Percentiles rank a stretch among this genome's conserved stretches.
These are phyloP conservation scores for Aspergillus sp. DNA, from an alignment of 2,329 filamentous ascomycete genomes.

Conservation along the genomic window DNA sequence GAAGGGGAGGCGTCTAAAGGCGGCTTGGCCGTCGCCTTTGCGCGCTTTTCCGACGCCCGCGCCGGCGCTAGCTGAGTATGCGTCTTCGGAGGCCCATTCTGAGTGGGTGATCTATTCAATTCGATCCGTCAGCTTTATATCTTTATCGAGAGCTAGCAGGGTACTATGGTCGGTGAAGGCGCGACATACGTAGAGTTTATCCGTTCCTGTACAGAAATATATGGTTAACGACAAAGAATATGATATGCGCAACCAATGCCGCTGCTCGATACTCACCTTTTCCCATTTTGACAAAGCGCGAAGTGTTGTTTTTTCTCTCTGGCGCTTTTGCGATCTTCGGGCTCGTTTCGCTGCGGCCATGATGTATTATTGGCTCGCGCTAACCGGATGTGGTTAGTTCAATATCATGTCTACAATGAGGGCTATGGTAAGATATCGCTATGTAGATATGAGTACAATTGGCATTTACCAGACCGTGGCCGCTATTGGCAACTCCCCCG, in stretches of 20 bases:
- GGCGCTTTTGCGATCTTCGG: constrained; percentile 2
- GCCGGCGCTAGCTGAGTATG: constrained; percentile 74
- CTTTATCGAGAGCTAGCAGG: constrained; percentile 1
- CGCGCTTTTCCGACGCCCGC: constrained; percentile 54
- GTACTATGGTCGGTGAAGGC: not conserved
- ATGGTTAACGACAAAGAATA: not conserved
- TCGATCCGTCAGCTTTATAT: not conserved
- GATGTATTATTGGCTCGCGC: constrained; percentile 4
- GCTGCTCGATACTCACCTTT: constrained; percentile 28
- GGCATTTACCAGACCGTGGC: no score
- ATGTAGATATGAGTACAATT: no score
- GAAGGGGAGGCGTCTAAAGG: constrained; percentile 87
- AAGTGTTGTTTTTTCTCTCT: not conserved
- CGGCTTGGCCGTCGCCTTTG: constrained; percentile 48
- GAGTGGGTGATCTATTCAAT: constrained; percentile 75
- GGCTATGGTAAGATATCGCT: no score
- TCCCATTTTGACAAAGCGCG: constrained; percentile 20
- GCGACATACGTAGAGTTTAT: constrained; percentile 43
- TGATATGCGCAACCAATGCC: constrained; percentile 3
- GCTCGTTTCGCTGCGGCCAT: constrained; percentile 2
- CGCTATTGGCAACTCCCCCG: no score
- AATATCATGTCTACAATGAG: not conserved
- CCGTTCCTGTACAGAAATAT: constrained; percentile 33
- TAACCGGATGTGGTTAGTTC: constrained; percentile 3
- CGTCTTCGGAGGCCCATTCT: constrained; percentile 89